Evolutionary conservation across 2,329 filamentous ascomycete species (phyloP), one percentile per base, ranked within the genome.

Genomic region (Talaromyces sp.): DNA sequence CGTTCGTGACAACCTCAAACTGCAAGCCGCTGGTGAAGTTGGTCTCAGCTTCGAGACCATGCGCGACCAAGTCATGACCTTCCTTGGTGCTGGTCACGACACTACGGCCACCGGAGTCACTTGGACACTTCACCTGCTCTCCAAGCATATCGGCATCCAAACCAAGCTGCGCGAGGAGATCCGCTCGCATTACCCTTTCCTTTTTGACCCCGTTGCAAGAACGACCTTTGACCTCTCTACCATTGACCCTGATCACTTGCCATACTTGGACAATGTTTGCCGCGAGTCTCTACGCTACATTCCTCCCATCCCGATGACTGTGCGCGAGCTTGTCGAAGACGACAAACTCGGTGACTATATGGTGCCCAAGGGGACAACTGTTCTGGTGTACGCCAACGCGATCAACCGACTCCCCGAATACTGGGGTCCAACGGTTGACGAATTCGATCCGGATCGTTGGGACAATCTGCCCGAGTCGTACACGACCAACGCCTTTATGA

Each of bases 221-320:
- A 71, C 75, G 58, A 70, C 76, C 56, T 59, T 66, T 2, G 67
- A 66, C 2, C 62, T 67, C 14, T 69, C 66, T 14, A 67, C 69
- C 3, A 72, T 73, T 0, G 76, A 81, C 58, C 71, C 73, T 0
- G 75, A 81, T 64, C 66, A 70, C 54, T 69, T 81, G 2, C 78
- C 77, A 0, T 82, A 76, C 66, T 70, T 81, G 5, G 76, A 81
- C 64, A 80, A 79, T 57, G 75, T 81, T 44, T 80, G 78, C 71
- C 76, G 76, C 57, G 80, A 82, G 67, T 76, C 76, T 0, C 72
- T 82, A 5, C 77, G 79, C 50, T 76, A 74, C 69, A 80, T 80
- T 61, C 77, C 78, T 1, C 77, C 79, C 3, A 80, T 81, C 52
- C 78, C 78, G 28, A 77, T 79, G 72, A 78, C 77, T 2, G 77